Evolutionary conservation across 2,329 filamentous ascomycete genomes (phyloP), one percentile per base, ranked within the genome.

Genomic region (Colletotrichum higginsianum): DNA sequence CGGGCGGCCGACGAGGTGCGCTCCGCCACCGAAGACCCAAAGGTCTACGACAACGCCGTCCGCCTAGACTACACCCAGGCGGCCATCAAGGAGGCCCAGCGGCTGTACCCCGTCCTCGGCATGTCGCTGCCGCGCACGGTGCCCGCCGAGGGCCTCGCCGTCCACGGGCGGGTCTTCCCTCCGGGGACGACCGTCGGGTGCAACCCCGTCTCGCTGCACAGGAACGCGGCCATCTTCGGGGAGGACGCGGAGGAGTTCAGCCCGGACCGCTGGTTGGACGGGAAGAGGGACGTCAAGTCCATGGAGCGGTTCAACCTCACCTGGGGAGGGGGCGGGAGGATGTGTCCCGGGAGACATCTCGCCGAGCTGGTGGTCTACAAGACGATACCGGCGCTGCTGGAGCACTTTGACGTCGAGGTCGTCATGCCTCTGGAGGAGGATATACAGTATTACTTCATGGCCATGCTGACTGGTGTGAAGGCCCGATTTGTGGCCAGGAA

Each of bases 301-400:
- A 88, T 88, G 83, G 85, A 88, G 18, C 79, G 85, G 16, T 82
- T 79, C 60, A 88, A 83, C 70, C 78, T 89, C 8, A 85, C 81
- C 7, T 89, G 86, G 85, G 87, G 87, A 3, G 86, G 86, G 2
- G 86, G 87, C 3, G 81, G 83, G 3, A 81, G 86, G 44, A 84
- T 82, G 0, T 89, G 87, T 67, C 87, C 87, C 0, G 87, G 87
- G 0, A 77, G 85, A 4, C 82, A 87, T 52, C 77, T 89, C 13
- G 87, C 86, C 0, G 86, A 89, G 75, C 73, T 89, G 66, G 78
- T 88, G 2, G 78, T 89, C 0, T 80, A 79, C 61, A 88, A 86
- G 74, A 78, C 82, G 0, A 78, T 88, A 0, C 77, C 82, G 0
- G 77, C 80, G 0, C 69, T 89, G 18, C 66, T 88, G 3, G 76